Evolutionary conservation across 768 basidiomycete species (phyloP).

Genomic region (Austroboletus eburneus): DNA sequence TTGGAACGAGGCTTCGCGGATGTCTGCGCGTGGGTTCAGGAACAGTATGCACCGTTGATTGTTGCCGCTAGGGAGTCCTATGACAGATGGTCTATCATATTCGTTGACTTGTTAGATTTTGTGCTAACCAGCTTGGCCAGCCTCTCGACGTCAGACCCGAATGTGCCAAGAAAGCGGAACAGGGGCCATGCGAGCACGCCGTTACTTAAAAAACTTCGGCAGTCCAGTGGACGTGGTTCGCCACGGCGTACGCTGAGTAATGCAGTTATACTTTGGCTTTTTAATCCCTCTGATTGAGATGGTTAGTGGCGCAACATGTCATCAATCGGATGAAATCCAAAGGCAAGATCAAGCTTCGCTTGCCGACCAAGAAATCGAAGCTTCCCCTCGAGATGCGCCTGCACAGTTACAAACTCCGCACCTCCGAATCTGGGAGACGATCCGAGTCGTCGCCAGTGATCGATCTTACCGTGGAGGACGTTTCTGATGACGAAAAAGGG

Average conservation of each 20-base stretch:
- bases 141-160: conserved; percentile 1
- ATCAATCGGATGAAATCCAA: conserved; percentile 26
- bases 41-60: conserved; percentile 38
- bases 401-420: conserved; percentile 7
- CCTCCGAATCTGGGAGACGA: neutral
- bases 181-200: conserved; percentile 2
- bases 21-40: conserved; percentile 37
- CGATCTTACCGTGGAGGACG: conserved; percentile 18
- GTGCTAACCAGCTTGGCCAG: conserved; percentile 14
- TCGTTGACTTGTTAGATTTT: neutral
- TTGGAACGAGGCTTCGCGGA: conserved; percentile 36
- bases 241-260: conserved; percentile 22
- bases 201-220: conserved; percentile 18
- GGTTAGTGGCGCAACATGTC: conserved; percentile 24
- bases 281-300: conserved; percentile 4
- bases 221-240: conserved; percentile 14
- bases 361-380: conserved; percentile 14
- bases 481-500: neutral
- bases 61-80: conserved; percentile 27
- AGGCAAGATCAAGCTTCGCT: conserved; percentile 21
- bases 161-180: conserved; percentile 11
- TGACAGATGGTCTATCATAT: conserved; percentile 20
- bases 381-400: conserved; percentile 16
- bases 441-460: conserved; percentile 19
- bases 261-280: neutral